Base-by-base conservation (phyloP, 164 flowering plant species). In the Kingdonia uniflora region DNA sequence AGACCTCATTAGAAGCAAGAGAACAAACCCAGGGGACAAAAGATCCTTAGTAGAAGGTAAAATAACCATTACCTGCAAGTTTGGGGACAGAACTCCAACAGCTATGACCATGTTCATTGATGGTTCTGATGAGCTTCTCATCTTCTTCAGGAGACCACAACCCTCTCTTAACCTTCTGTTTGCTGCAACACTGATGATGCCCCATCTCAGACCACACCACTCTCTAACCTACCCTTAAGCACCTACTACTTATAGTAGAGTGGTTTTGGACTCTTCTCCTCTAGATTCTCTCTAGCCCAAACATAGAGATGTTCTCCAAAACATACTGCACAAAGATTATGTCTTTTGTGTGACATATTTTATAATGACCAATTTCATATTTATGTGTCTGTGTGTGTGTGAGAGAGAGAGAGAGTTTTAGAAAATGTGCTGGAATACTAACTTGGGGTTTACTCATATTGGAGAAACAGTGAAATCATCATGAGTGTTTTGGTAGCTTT, bases 141-240 rank as follows among this genome's bases (percentile, higher is more conserved):
- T 73, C 74, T 70, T 73, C 77, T 38, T 73, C 77, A 15, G 77
- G 77, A 41, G 77, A 73, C 77, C 77, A 73, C 21, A 73, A 42
- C 13, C 77, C 77, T 56, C 72, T 70, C 63, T 67, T 73, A 6
- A 73, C 74, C 38, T 73, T 73, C 68, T 73, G 77, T 43, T 67
- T 73, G 73, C 64, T 66, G 56, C 76, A 73, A 54, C 76, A 73
- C 47, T 61, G 71, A 55, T 73, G 76, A 22, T n/a, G n/a, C n/a
- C 71, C 68, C 71, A 71, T 71, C 51, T 53, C 60, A 57, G 51
- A 29, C 29, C 19, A 43, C 50, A 48, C 25, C 49, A 37, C 40
- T 15, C 40, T 26, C 22, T 3, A 43, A 26, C 17, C 16, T 17
- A 10, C 44, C 19, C 10, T n/a, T 3, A 16, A 41, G 44, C 4